Evolutionary conservation across 2,329 filamentous ascomycete species (phyloP).

Genomic region (Fusarium verticillioides): DNA sequence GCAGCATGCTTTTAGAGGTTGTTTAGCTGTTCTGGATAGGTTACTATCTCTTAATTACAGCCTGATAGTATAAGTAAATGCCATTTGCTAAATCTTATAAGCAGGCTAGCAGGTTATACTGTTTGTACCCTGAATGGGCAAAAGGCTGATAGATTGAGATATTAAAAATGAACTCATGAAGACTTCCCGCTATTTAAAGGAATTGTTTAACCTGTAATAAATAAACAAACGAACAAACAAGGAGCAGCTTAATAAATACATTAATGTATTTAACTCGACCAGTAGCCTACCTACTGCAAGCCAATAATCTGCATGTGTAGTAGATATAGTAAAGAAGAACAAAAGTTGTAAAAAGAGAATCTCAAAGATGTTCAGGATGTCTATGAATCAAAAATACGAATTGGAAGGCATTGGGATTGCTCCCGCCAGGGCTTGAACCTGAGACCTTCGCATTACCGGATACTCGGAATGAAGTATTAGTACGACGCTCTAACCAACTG

Average conservation of each 20-base stretch:
- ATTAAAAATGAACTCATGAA: not conserved
- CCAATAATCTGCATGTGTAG: too few species aligned
- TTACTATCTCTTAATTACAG: not conserved
- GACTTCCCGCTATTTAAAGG: not conserved
- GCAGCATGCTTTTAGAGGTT: not conserved
- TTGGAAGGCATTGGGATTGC: not conserved
- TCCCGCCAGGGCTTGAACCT: conserved; percentile 15
- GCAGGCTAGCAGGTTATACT: not conserved
- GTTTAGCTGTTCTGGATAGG: not conserved
- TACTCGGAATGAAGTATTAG: conserved; percentile 24
- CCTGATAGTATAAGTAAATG: not conserved
- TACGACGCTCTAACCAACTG: conserved; percentile 28
- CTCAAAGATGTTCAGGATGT: too few species aligned
- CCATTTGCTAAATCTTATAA: not conserved
- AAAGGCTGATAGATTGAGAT: not conserved
- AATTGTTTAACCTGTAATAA: too few species aligned
- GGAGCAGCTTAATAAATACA: too few species aligned
- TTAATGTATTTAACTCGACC: too few species aligned
- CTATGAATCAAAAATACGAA: not conserved
- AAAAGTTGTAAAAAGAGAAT: not conserved
- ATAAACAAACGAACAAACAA: too few species aligned
- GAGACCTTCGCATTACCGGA: conserved; percentile 23
- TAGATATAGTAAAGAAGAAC: not conserved
- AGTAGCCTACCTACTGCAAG: too few species aligned
- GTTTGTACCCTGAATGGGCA: not conserved